Evolutionary conservation across 352 stramenopile genomes (phyloP).

Genomic region (Phytophthora aleatoria): DNA sequence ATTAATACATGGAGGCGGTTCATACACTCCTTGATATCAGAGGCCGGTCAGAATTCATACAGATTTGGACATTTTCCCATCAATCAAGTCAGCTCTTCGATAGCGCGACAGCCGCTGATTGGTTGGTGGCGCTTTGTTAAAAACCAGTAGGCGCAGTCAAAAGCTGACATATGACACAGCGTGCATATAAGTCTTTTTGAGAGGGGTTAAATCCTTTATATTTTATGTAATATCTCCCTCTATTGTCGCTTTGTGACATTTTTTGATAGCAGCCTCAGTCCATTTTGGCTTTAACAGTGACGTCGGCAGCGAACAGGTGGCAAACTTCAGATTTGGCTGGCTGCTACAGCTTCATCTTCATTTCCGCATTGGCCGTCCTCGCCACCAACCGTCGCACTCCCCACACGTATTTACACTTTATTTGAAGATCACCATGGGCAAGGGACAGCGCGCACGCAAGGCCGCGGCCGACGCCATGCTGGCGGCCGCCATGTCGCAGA

Average conservation of each 20-base stretch:
- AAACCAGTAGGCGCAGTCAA: neutral
- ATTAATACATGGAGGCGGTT: too few relatives aligned
- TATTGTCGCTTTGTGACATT: too few relatives aligned
- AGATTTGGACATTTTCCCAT: neutral
- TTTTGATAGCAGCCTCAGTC: slow-evolving; percentile 7
- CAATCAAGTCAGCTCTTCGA: neutral
- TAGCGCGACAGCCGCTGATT: neutral
- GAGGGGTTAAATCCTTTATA: too few relatives aligned
- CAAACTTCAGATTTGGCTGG: slow-evolving; percentile 33
- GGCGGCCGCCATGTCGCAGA: slow-evolving; percentile 38
- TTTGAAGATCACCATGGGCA: slow-evolving; percentile 52
- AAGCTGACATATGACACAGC: neutral
- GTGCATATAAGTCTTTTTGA: neutral
- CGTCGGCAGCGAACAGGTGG: slow-evolving; percentile 20
- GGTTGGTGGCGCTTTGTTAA: neutral
- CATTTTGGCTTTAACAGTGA: slow-evolving; percentile 21
- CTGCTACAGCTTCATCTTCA: slow-evolving; percentile 23
- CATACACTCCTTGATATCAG: too few relatives aligned
- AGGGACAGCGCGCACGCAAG: slow-evolving; percentile 67
- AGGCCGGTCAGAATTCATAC: too few relatives aligned
- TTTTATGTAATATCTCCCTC: too few relatives aligned
- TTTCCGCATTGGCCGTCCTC: slow-evolving; percentile 22
- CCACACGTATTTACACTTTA: neutral
- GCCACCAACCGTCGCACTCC: slow-evolving; percentile 16
- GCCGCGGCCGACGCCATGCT: slow-evolving; percentile 56